Evolutionary conservation across 495 filamentous ascomycete species (phyloP).

Genomic region (Penicillium canariense): DNA sequence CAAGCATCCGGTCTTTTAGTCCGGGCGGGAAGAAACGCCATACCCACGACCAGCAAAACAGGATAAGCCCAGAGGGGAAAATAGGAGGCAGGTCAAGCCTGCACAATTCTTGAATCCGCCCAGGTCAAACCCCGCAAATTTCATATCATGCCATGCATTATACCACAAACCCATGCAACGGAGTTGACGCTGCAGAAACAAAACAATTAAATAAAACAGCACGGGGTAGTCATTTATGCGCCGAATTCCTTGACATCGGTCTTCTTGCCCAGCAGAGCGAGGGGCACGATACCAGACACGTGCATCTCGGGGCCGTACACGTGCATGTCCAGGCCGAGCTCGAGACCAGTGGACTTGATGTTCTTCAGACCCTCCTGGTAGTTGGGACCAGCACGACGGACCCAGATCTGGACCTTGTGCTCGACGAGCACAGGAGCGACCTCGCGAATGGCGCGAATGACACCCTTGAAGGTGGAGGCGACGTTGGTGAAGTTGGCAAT

Average conservation of each 20-base stretch:
- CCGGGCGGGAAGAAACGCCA: slow-evolving; percentile 34
- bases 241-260: slow-evolving; percentile 52
- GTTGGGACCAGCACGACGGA: slow-evolving; percentile 97
- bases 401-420: slow-evolving; percentile 99
- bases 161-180: slow-evolving; percentile 42
- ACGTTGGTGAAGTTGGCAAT: slow-evolving; percentile 99
- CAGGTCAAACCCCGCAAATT: slow-evolving; percentile 24
- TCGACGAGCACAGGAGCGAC: slow-evolving; percentile 81
- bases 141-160: slow-evolving; percentile 51
- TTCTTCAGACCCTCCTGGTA: slow-evolving; percentile 99
- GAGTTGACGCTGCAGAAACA: slow-evolving; percentile 36
- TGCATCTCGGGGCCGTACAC: slow-evolving; percentile 98
- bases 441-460: slow-evolving; percentile 95
- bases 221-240: slow-evolving; percentile 32
- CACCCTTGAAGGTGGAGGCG: slow-evolving; percentile 98
- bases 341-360: slow-evolving; percentile 93
- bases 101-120: neutral
- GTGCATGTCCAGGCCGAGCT: slow-evolving; percentile 91
- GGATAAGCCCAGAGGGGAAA: neutral
- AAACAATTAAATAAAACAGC: slow-evolving; percentile 20
- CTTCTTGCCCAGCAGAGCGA: slow-evolving; percentile 63
- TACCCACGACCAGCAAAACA: slow-evolving; percentile 25
- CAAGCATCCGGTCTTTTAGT: slow-evolving; percentile 31
- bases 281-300: slow-evolving; percentile 66
- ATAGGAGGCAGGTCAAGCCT: neutral